A percentile compares a stretch with the other conserved stretches of the same genome.
These are phyloP conservation scores for Vitis cinerea DNA, from an alignment of 164 flowering plant species.

Conservation along the genomic window DNA sequence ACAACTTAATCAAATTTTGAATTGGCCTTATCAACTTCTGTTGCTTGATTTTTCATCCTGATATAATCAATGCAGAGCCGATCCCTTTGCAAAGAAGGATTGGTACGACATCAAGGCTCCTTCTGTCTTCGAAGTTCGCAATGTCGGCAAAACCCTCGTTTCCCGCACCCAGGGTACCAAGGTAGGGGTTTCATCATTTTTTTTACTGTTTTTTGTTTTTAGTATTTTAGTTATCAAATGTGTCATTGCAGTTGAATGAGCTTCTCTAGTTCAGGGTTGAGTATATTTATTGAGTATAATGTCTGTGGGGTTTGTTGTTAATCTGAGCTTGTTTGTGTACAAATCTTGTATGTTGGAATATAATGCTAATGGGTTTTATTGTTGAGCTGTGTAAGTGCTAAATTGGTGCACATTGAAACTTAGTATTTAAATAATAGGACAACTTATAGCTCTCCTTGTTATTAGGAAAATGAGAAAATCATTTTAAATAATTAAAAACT, in stretches of 20 bases:
- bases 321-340: too few species aligned
- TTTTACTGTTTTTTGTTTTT: not conserved
- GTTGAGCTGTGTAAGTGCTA: not conserved
- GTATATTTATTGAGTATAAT: too few species aligned
- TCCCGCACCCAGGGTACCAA: conserved; percentile 92
- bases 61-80: conserved; percentile 37
- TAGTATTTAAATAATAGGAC: too few species aligned
- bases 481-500: too few species aligned
- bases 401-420: too few species aligned
- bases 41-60: not conserved
- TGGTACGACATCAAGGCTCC: conserved; percentile 96
- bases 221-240: not conserved
- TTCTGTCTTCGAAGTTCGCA: conserved; percentile 46
- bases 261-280: too few species aligned
- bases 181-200: conserved; percentile 29
- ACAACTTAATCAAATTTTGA: not conserved
- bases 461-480: too few species aligned
- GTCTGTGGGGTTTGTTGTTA: too few species aligned
- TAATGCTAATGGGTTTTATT: not conserved
- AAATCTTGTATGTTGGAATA: too few species aligned
- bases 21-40: not conserved
- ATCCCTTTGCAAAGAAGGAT: conserved; percentile 89
- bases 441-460: too few species aligned
- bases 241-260: not conserved
- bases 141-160: conserved; percentile 88